These are phyloP conservation scores for Diplodia corticola DNA, from an alignment of 2,329 filamentous ascomycete genomes.

Conservation along the genomic window DNA sequence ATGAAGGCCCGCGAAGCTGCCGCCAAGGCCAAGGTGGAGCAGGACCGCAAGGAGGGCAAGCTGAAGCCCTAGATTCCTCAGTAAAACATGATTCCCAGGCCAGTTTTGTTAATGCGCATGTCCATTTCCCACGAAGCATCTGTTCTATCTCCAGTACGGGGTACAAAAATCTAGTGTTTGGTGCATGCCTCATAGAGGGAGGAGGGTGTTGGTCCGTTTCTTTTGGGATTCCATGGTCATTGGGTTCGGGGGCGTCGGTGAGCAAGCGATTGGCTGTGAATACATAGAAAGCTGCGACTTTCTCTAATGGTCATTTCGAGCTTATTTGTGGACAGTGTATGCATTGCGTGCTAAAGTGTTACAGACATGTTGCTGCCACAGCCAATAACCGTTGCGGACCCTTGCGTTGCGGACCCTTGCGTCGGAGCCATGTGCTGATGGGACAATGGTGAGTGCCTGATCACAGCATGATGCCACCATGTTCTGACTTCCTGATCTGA, in stretches of 20 bases:
- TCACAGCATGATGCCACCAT: slow-evolving; percentile 13
- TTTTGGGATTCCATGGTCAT: background rate
- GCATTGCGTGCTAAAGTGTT: slow-evolving; percentile 1
- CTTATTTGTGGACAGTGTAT: background rate
- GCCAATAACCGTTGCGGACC: too few relatives aligned
- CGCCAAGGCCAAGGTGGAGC: slow-evolving; percentile 31
- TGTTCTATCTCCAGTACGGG: background rate
- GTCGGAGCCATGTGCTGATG: slow-evolving; percentile 1
- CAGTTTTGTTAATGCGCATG: background rate
- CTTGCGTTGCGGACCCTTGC: background rate
- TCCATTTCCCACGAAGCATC: background rate
- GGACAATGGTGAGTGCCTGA: slow-evolving; percentile 4
- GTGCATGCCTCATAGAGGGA: background rate
- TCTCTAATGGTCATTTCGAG: slow-evolving; percentile 11
- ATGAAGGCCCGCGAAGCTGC: slow-evolving; percentile 53
- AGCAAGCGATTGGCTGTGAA: slow-evolving; percentile 5
- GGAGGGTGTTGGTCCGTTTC: background rate
- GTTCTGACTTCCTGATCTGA: slow-evolving; percentile 5
- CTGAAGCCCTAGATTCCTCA: slow-evolving; percentile 13
- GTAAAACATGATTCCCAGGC: background rate
- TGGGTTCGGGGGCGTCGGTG: slow-evolving; percentile 13
- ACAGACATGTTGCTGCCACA: background rate
- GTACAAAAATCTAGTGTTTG: background rate
- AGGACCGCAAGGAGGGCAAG: slow-evolving; percentile 31
- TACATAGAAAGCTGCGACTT: background rate